Percentiles rank a stretch among this genome's conserved stretches.
Conservation (phyloP, 2,329 filamentous ascomycete species). For the Keithomyces neogunnii region DNA sequence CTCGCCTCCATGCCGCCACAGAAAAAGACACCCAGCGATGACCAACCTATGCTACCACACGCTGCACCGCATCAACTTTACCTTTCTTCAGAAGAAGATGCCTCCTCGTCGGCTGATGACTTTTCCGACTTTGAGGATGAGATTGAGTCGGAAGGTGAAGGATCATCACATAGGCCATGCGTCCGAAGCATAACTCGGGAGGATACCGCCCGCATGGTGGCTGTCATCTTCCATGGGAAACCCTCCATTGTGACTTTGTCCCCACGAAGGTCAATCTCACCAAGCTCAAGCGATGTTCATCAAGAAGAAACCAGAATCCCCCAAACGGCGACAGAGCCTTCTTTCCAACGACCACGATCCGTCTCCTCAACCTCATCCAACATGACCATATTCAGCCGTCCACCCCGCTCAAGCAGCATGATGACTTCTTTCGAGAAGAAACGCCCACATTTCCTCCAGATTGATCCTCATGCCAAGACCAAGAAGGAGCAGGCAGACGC, state of each 20-base stretch:
- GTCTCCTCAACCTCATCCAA: constrained; percentile 25
- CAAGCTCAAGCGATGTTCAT: constrained; percentile 23
- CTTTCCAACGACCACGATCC: constrained; percentile 21
- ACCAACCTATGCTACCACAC: constrained; percentile 25
- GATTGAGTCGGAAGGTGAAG: constrained; percentile 35
- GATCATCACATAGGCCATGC: constrained; percentile 14
- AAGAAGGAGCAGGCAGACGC: constrained; percentile 20
- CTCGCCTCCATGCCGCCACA: constrained; percentile 20
- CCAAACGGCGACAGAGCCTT: constrained; percentile 23
- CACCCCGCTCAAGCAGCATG: constrained; percentile 36
- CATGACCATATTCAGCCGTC: constrained; percentile 21
- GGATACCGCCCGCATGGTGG: constrained; percentile 49
- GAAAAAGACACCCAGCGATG: constrained; percentile 23
- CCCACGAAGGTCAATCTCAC: constrained; percentile 32
- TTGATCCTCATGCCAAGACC: constrained; percentile 43
- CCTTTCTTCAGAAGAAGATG: constrained; percentile 58
- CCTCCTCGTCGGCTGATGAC: constrained; percentile 52
- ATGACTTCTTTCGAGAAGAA: constrained; percentile 26
- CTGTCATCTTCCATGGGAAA: constrained; percentile 51
- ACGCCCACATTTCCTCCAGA: constrained; percentile 40
- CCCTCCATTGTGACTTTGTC: constrained; percentile 47
- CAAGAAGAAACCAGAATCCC: constrained; percentile 17
- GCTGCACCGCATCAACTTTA: constrained; percentile 50
- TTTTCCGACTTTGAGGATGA: constrained; percentile 43
- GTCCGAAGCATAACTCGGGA: constrained; percentile 36